Evolutionary conservation across 345 rosid genomes (phyloP).

Genomic region (Gossypium arboreum): DNA sequence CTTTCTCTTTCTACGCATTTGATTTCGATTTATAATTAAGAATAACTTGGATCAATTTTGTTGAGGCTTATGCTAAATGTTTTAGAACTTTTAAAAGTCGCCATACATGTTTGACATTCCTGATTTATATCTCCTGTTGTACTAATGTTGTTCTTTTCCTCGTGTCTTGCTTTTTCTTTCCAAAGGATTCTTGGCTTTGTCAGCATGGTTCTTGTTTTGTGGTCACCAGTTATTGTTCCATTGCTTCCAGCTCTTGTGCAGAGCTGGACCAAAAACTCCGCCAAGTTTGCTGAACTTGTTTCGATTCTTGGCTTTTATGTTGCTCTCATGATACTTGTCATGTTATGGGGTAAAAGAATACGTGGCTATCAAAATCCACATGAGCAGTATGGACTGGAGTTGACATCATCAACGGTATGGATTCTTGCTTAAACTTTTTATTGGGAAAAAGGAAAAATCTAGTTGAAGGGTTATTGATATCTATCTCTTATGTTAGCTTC

Average conservation of each 20-base stretch:
- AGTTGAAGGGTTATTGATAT: not conserved
- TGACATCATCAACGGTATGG: slow-evolving; percentile 52
- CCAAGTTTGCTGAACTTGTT: slow-evolving; percentile 65
- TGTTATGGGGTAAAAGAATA: slow-evolving; percentile 82
- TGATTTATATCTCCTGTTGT: not conserved
- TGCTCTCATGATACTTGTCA: slow-evolving; percentile 67
- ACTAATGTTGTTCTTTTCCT: slow-evolving; percentile 15
- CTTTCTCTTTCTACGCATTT: not conserved
- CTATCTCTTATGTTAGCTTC: not conserved
- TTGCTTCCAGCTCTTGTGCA: slow-evolving; percentile 78
- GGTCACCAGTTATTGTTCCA: slow-evolving; percentile 86
- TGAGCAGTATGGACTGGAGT: slow-evolving; percentile 74
- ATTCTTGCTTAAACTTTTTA: slow-evolving; percentile 17
- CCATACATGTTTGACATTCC: not conserved
- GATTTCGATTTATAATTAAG: not conserved
- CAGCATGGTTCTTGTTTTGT: slow-evolving; percentile 74
- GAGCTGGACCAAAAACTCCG: slow-evolving; percentile 71
- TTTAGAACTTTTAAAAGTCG: not conserved
- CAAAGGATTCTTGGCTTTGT: slow-evolving; percentile 70
- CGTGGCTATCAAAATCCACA: slow-evolving; percentile 71
- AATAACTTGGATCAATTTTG: not conserved
- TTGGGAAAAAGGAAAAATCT: slow-evolving; percentile 6
- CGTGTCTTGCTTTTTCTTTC: slow-evolving; percentile 19
- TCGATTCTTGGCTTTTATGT: slow-evolving; percentile 70
- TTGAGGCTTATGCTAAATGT: not conserved